Base-by-base conservation (phyloP, 2,329 filamentous ascomycete genomes). In the Colletotrichum zoysiae region DNA sequence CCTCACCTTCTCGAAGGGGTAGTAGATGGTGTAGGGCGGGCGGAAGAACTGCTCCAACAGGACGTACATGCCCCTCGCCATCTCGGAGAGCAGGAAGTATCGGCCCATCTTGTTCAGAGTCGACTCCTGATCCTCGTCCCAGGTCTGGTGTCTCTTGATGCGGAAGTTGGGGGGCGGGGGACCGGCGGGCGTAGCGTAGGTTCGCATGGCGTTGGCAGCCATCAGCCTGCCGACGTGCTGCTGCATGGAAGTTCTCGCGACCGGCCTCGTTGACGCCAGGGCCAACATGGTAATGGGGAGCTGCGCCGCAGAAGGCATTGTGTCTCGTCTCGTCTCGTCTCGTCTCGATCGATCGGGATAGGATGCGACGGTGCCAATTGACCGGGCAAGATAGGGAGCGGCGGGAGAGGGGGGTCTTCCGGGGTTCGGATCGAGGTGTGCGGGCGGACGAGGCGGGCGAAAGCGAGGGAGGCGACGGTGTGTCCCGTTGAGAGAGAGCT, bases 21-120 rank as follows among this genome's bases (percentile, higher is more conserved):
- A 99, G 87, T 91, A 97, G 80, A 99, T 99, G 62, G 96, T 99
- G 88, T 89, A 98, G 93, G 96, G 95, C 85, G 95, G 94, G 83
- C 96, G 89, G 88, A 99, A 98, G 89, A 93, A 99, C 87, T 99
- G 95, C 89, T 99, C 96, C 81, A 99, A 82, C 83, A 96, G 90
- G 76, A 99, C 91, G 81, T 98, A 99, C 96, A 99, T 98, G 83
- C 96, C 96, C 80, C 96, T 91, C 82, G 94, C 89, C 92, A 98
- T 96, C 88, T 99, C 96, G 65, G 93, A 91, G 87, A 98, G 86
- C 81, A 99, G 89, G 85, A 99, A 99, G 87, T 95, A 98, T 82
- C 95, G 96, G 77, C 93, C 95, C 74, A 94, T 88, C 82, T 92
- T 92, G 84, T 98, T 94, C 77, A 97, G 85, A 46, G 92, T 89